Base-by-base conservation (phyloP, 129 eudicot genomes). In the Chrysanthemum makinoi region DNA sequence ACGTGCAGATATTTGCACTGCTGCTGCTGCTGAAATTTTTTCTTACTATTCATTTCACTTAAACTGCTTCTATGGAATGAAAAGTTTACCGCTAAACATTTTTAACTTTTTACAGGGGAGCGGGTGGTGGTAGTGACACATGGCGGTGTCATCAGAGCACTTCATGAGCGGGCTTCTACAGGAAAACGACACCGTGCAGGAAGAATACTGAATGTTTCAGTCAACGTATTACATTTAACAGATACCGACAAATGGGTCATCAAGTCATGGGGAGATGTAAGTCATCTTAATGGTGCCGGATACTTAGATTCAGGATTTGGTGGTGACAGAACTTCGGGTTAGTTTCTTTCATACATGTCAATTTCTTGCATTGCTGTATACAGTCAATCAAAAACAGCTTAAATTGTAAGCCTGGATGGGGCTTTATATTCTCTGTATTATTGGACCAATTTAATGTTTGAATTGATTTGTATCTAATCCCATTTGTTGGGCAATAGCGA, bases 101-200 rank as follows among this genome's bases (percentile, higher is more conserved):
- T 75, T 35, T 6, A 17, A 66, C 53, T 44, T 18, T 2, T 72
- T 64, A 68, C 83, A 89, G 98, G 96, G 57, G 87, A 91, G 78
- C 81, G 93, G 49, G 93, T 91, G 43, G 89, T 86, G 5, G 96
- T 91, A 68, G 99, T 94, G 55, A 80, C 96, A 50, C 99, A 90
- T 65, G 99, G 96, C 0, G 99, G 93, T 50, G 74, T 83, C 50
- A 94, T 94, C 20, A 72, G 88, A 81, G 83, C 96, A 14, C 90
- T 94, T 62, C 87, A 85, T 66, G 76, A 69, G 18, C 85, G 85
- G 76, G 97, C 86, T 26, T 80, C 73, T 35, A 70, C 81, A 51
- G 76, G 72, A 74, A 74, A 35, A 48, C 67, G 85, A 2, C 66
- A 70, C 63, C 53, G 77, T 14, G 56, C 63, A 0, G 81, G 83